phyloP scores from a whole-genome alignment of 768 basidiomycete species.

The Collybia nuda region DNA sequence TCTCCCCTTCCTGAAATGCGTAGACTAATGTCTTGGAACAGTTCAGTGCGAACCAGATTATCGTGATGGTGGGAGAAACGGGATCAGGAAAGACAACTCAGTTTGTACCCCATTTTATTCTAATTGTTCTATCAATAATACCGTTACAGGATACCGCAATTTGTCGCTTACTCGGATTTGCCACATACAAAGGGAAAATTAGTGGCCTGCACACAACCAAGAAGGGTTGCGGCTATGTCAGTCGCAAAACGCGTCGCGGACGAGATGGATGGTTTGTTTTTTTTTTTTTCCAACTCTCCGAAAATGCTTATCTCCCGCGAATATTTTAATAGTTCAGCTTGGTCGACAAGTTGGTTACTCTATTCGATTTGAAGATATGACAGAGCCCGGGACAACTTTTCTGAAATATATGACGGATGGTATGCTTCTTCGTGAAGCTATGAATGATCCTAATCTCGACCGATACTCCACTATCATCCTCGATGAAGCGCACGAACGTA shows the following conservation, averaged over 20 bases:
- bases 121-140: neutral
- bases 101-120: conserved; percentile 33
- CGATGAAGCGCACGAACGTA: conserved; percentile 98
- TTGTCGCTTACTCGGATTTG: conserved; percentile 90
- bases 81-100: conserved; percentile 97
- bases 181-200: conserved; percentile 89
- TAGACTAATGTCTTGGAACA: conserved; percentile 32
- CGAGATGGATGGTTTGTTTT: conserved; percentile 90
- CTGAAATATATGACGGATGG: conserved; percentile 99
- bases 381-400: conserved; percentile 86
- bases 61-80: conserved; percentile 91
- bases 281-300: neutral
- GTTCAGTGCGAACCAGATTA: conserved; percentile 82
- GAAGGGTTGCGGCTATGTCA: conserved; percentile 96
- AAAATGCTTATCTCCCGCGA: conserved; percentile 5
- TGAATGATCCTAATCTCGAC: conserved; percentile 88
- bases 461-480: conserved; percentile 98
- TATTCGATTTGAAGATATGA: conserved; percentile 98
- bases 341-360: conserved; percentile 97
- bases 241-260: conserved; percentile 98
- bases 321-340: conserved; percentile 62
- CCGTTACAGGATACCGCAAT: conserved; percentile 84
- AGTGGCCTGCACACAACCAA: conserved; percentile 95
- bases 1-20: conserved; percentile 11
- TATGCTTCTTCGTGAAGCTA: conserved; percentile 97